Base-by-base conservation (phyloP, 208 protist genomes). In the Kentomonas sorsogonicus region DNA sequence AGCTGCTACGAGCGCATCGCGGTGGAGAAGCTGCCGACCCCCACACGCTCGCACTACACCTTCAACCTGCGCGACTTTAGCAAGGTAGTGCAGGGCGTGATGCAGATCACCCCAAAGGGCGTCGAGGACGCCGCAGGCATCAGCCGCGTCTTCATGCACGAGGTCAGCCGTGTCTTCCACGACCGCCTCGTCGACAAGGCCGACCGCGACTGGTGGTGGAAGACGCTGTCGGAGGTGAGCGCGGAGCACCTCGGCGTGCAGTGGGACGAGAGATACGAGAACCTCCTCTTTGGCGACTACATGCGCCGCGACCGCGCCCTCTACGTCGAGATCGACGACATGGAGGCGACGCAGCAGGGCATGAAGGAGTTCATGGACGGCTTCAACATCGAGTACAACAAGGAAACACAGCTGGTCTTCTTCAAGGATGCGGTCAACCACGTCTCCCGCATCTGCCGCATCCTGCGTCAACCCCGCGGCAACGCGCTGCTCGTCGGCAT, bases 11-110 rank as follows among this genome's bases (percentile, higher is more conserved):
- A 97, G 52, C 85, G 79, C 48, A 97, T 98, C 52, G 79, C 83
- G 9, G 29, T 44, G 18, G 94, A 98, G 62, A 91, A 99, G 56
- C 80, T 98, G 47, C 98, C 98, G 11, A 99, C 97, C 26, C 97
- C 98, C 26, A 81, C 91, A 10, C 98, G 98, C 60, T 96, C 90
- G 22, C 98, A 99, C 73, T 99, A 99, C 84, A 98, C 96, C 9
- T 99, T 99, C 82, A 99, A 99, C 76, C 59, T 99, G 54, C 93
- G 98, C 41, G 98, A 99, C 62, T 82, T 99, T 27, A 84, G 86
- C 43, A 98, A 98, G 54, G 96, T 99, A 16, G 84, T 99, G 29
- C 96, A 99, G 66, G 98, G 95, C 31, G 74, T 98, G 45, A 93
- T 97, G 79, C 93, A 96, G 69, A 72, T 87, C 20, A 80, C 83